Percentiles rank a stretch among this genome's conserved stretches.
Conservation (phyloP, 768 basidiomycete genomes). For the Daedaleopsis sinensis region DNA sequence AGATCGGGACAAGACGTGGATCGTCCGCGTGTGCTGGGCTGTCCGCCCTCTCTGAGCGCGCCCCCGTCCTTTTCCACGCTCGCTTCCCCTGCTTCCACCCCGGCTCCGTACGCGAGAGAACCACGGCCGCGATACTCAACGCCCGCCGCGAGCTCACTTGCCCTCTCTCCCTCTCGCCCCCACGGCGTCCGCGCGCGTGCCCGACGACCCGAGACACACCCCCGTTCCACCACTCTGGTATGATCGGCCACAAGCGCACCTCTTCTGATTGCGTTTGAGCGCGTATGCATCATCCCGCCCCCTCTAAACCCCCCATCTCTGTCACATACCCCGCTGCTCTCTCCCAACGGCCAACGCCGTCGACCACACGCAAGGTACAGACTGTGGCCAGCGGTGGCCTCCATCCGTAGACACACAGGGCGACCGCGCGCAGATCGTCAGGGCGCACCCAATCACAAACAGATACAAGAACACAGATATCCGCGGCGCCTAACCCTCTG, state of each 20-base stretch:
- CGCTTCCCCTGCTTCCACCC: conserved; percentile 14
- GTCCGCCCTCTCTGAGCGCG: neutral
- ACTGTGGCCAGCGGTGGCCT: too few relatives aligned
- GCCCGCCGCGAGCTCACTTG: neutral
- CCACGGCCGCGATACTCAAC: conserved; percentile 3
- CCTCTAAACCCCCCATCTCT: neutral
- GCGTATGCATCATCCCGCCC: neutral
- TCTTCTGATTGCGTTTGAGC: conserved; percentile 21
- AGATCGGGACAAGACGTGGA: neutral
- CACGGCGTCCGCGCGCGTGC: too few relatives aligned
- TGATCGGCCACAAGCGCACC: conserved; percentile 15
- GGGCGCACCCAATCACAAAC: neutral
- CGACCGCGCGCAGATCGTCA: neutral
- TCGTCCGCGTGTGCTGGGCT: neutral
- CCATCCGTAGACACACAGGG: neutral
- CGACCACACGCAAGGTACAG: neutral
- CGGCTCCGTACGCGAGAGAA: conserved; percentile 11
- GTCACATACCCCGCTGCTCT: neutral
- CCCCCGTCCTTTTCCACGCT: conserved; percentile 11
- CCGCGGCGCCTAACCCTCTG: neutral
- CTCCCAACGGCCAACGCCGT: too few relatives aligned
- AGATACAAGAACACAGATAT: neutral
- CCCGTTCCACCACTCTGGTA: conserved; percentile 10
- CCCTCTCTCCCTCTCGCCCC: neutral
- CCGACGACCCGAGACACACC: neutral